phyloP scores from a whole-genome alignment of 1,284 basidiomycete species.

The Volvariella surrecta region DNA sequence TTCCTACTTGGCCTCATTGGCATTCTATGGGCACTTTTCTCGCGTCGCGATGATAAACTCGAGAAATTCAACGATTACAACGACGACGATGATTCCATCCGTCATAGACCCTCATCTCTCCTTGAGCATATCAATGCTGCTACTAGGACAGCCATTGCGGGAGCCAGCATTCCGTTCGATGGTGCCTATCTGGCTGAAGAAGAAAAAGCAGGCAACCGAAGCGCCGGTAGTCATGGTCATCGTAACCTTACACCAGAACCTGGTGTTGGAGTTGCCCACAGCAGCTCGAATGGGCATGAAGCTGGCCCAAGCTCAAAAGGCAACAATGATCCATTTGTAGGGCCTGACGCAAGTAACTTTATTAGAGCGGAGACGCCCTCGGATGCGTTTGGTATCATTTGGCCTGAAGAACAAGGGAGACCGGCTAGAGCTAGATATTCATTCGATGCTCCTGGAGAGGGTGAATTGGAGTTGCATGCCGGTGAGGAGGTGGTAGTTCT shows the following conservation, averaged over 20 bases:
- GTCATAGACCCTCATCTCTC: conserved; percentile 71
- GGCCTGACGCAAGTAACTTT: conserved; percentile 66
- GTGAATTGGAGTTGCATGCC: conserved; percentile 60
- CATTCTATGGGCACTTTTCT: conserved; percentile 84
- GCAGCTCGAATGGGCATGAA: too few species aligned
- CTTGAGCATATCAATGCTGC: conserved; percentile 86
- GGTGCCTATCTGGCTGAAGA: conserved; percentile 35
- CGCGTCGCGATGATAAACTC: conserved; percentile 64
- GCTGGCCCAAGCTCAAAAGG: too few species aligned
- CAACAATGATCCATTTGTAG: conserved; percentile 25
- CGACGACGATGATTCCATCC: conserved; percentile 68
- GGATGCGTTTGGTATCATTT: conserved; percentile 57
- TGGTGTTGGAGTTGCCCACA: conserved; percentile 4
- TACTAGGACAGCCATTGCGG: conserved; percentile 69
- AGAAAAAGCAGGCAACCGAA: conserved; percentile 21
- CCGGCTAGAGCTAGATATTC: conserved; percentile 75
- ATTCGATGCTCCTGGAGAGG: conserved; percentile 70
- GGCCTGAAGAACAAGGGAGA: conserved; percentile 58
- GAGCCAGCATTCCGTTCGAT: conserved; percentile 40
- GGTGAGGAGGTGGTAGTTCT: conserved; percentile 72
- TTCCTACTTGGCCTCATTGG: conserved; percentile 86
- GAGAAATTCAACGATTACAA: conserved; percentile 47
- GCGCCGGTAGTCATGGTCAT: conserved; percentile 6
- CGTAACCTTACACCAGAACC: conserved; percentile 7
- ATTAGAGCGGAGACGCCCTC: conserved; percentile 71